Percentiles rank a stretch among this genome's conserved stretches.
Conservation (phyloP, 805 yeast genomes). For the Lipomyces sp. region DNA sequence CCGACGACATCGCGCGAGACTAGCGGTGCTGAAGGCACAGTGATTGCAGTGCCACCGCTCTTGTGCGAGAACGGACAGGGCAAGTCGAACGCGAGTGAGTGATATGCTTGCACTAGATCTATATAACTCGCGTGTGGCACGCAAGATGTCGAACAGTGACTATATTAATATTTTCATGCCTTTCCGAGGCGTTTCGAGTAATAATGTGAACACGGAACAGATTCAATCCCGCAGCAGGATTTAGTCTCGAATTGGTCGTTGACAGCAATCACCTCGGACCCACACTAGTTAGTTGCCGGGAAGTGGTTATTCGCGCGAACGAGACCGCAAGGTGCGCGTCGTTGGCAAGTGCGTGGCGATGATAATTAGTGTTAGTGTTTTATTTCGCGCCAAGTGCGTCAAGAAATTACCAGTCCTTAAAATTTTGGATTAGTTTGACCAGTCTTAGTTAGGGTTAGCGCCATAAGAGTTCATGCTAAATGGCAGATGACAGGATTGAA, state of each 20-base stretch:
- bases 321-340: no score
- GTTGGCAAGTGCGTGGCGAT: no score
- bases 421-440: no score
- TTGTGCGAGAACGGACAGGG: neutral
- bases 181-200: neutral
- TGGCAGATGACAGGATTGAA: no score
- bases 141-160: neutral
- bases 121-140: neutral
- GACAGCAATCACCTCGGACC: no score
- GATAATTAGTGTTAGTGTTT: no score
- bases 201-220: neutral
- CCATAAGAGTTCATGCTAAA: no score
- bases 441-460: no score
- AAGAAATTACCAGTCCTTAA: no score
- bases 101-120: neutral
- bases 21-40: neutral
- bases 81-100: neutral
- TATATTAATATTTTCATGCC: neutral
- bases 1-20: constrained; percentile 7
- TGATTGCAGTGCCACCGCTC: neutral
- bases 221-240: neutral
- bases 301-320: no score
- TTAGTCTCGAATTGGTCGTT: neutral
- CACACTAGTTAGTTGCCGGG: no score
- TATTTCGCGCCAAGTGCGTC: no score